These are phyloP conservation scores for Phlebiopsis gigantea DNA, from an alignment of 768 basidiomycete species.

Conservation along the genomic window DNA sequence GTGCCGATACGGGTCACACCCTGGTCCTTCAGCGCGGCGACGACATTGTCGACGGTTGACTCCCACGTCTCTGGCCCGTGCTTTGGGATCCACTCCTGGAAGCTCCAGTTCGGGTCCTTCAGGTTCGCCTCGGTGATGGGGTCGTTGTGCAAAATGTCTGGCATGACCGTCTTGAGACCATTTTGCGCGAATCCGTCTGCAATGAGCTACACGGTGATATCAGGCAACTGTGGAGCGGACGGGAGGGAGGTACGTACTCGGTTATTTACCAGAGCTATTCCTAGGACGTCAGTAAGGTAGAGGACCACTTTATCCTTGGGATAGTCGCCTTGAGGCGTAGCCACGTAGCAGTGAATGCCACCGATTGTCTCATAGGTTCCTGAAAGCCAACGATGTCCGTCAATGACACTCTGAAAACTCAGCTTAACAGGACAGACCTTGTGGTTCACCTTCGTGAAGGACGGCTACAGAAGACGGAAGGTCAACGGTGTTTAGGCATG, in stretches of 20 bases:
- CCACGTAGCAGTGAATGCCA: slow-evolving; percentile 37
- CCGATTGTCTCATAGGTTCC: slow-evolving; percentile 33
- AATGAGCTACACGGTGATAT: slow-evolving; percentile 17
- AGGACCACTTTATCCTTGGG: slow-evolving; percentile 31
- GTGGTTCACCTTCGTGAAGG: slow-evolving; percentile 19
- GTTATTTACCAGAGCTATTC: slow-evolving; percentile 25
- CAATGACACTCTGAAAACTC: not conserved
- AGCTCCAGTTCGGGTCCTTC: slow-evolving; percentile 21
- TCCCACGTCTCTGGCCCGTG: slow-evolving; percentile 30
- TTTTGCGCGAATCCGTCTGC: slow-evolving; percentile 29
- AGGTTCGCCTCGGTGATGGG: slow-evolving; percentile 12
- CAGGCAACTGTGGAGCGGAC: not conserved
- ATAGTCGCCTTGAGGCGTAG: slow-evolving; percentile 32
- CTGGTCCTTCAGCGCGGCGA: slow-evolving; percentile 31
- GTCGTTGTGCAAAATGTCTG: slow-evolving; percentile 25
- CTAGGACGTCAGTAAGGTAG: slow-evolving; percentile 34
- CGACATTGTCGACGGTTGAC: slow-evolving; percentile 31
- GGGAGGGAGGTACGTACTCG: slow-evolving; percentile 12
- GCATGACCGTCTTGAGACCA: slow-evolving; percentile 25
- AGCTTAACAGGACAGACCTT: slow-evolving; percentile 8
- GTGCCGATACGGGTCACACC: slow-evolving; percentile 36
- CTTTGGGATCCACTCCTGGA: slow-evolving; percentile 28
- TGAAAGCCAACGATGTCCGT: slow-evolving; percentile 6
- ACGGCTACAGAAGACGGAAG: slow-evolving; percentile 7
- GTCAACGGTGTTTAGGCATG: not conserved